These are phyloP conservation scores for Rhododendron williamsianum DNA, from an alignment of 148 eudicot species.

Conservation along the genomic window DNA sequence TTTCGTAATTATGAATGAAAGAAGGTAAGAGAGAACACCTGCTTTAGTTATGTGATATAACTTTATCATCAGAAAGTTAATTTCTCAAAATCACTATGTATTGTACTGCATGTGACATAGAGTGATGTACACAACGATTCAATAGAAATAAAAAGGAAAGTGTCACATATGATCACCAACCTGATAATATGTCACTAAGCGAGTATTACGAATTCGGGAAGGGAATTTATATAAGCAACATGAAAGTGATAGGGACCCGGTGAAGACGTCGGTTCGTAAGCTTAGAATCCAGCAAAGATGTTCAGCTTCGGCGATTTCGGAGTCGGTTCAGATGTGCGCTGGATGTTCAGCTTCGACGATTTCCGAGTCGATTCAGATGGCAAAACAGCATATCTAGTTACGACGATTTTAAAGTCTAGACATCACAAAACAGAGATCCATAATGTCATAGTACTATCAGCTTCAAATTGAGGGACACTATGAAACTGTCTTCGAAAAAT, in stretches of 20 bases:
- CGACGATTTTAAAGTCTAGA: background rate
- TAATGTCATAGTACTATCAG: background rate
- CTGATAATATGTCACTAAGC: background rate
- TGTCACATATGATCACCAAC: background rate
- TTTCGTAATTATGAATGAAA: no score
- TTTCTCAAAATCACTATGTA: background rate
- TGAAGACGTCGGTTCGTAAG: no score
- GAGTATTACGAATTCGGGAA: background rate
- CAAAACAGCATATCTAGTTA: no score
- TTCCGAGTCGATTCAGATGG: no score
- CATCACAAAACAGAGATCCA: background rate
- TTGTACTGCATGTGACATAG: background rate
- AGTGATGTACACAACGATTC: no score
- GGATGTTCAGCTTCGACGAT: no score
- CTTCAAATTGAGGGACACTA: background rate
- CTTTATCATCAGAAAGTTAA: background rate
- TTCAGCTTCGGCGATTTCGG: no score
- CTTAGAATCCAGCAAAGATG: no score
- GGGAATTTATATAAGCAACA: background rate
- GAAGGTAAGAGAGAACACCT: no score
- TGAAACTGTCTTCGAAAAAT: background rate
- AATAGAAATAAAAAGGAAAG: no score
- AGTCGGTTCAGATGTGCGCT: no score
- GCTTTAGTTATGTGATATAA: no score
- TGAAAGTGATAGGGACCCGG: background rate